Conservation (phyloP, 257 asterid species). For the Gardenia jasminoides region DNA sequence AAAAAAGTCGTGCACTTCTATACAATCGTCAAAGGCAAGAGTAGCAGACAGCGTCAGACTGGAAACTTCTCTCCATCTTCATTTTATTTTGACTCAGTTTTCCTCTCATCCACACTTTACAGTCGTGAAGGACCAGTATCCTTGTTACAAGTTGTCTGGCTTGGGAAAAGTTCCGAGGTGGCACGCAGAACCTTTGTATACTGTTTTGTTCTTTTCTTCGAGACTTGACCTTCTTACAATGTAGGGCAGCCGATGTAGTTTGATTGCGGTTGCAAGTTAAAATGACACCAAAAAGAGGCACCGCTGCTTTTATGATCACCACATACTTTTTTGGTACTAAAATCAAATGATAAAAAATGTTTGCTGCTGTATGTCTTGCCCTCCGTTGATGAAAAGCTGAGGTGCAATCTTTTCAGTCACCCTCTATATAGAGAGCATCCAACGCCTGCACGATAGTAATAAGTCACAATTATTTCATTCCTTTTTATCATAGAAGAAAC, state of each 20-base stretch:
- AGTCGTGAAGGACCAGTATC: neutral
- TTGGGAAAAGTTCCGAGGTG: neutral
- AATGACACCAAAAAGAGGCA: neutral
- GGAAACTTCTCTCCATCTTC: neutral
- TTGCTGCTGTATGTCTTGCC: no score
- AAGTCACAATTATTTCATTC: neutral
- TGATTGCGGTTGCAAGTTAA: neutral
- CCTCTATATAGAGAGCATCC: no score
- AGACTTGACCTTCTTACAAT: neutral
- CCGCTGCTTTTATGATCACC: neutral
- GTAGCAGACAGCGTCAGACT: neutral
- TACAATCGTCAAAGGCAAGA: neutral
- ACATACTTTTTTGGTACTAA: no score
- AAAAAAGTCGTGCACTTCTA: neutral
- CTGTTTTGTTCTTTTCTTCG: neutral
- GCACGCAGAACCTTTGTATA: neutral
- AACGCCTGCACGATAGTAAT: neutral
- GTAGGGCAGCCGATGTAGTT: neutral
- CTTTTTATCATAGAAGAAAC: neutral
- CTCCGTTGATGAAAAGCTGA: no score
- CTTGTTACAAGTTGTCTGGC: slow-evolving; percentile 2
- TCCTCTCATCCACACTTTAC: slow-evolving; percentile 5
- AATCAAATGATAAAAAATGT: no score
- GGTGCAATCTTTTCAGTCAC: no score
- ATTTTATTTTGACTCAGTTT: neutral